These are phyloP conservation scores for Linaria vulgaris DNA, from an alignment of 257 asterid genomes.

Conservation along the genomic window DNA sequence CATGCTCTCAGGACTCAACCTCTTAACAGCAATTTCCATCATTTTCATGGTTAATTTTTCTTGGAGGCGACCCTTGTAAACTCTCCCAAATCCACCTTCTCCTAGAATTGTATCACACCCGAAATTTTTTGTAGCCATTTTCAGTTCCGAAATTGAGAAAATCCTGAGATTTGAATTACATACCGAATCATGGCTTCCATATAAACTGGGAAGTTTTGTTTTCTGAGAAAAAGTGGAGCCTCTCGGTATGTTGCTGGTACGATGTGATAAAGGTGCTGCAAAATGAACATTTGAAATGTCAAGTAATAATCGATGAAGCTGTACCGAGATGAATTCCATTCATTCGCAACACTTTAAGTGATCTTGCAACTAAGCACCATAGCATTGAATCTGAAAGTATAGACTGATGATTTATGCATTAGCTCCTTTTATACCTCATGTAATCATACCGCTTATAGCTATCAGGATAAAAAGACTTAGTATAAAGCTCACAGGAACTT, in stretches of 20 bases:
- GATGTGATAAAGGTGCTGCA: conserved; percentile 38
- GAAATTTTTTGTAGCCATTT: conserved; percentile 41
- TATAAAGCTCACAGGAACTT: conserved; percentile 6
- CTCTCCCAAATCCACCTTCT: conserved; percentile 50
- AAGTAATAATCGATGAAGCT: conserved; percentile 12
- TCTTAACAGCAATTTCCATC: conserved; percentile 40
- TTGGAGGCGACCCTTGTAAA: conserved; percentile 40
- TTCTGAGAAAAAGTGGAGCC: conserved; percentile 15
- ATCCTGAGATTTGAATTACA: conserved; percentile 28
- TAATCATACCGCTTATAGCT: conserved; percentile 3
- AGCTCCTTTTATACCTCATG: background rate
- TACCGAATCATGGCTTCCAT: conserved; percentile 16
- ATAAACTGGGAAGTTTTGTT: background rate
- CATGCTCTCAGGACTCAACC: conserved; percentile 23
- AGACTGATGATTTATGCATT: background rate
- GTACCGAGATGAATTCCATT: background rate
- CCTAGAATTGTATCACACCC: conserved; percentile 31
- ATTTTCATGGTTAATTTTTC: conserved; percentile 14
- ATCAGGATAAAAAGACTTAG: background rate
- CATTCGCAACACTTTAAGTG: background rate
- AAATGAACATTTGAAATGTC: conserved; percentile 18
- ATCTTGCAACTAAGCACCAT: background rate
- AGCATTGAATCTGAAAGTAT: background rate
- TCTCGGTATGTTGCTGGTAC: conserved; percentile 24
- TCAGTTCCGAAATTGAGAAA: conserved; percentile 40